phyloP scores from a whole-genome alignment of 2,329 filamentous ascomycete genomes.

The Xenosphaeropsis pyriputrescens region DNA sequence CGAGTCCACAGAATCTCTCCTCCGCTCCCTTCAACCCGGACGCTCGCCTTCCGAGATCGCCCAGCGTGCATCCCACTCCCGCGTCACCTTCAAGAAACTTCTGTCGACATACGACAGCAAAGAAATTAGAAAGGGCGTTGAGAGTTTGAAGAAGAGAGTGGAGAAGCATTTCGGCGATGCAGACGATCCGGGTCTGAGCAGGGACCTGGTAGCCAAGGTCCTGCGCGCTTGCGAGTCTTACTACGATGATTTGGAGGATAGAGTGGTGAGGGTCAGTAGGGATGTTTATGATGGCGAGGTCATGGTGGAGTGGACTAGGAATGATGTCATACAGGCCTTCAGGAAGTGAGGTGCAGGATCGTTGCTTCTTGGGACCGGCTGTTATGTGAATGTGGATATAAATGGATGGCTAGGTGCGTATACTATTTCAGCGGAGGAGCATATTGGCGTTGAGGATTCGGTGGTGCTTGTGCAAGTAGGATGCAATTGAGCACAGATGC shows the following conservation, averaged over 20 bases:
- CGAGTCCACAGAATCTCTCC: conserved; percentile 67
- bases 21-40: conserved; percentile 41
- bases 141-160: conserved; percentile 75
- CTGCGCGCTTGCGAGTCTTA: conserved; percentile 46
- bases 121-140: conserved; percentile 81
- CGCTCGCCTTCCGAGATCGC: conserved; percentile 52
- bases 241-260: conserved; percentile 44
- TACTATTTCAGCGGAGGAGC: too few relatives aligned
- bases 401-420: too few relatives aligned
- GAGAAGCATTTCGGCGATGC: conserved; percentile 96
- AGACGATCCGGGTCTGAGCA: conserved; percentile 39
- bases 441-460: too few relatives aligned
- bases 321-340: conserved; percentile 47
- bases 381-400: too few relatives aligned
- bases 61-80: conserved; percentile 69
- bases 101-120: conserved; percentile 67
- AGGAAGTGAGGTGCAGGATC: conserved; percentile 6
- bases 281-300: conserved; percentile 52
- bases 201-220: conserved; percentile 40
- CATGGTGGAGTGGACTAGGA: conserved; percentile 49
- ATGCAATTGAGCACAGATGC: too few relatives aligned
- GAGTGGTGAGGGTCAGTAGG: conserved; percentile 43
- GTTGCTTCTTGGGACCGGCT: too few relatives aligned
- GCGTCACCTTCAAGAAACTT: conserved; percentile 73
- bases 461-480: too few relatives aligned